These are phyloP conservation scores for Coemansia sp. DNA, from an alignment of 192 early-diverging fungal species.

Conservation along the genomic window DNA sequence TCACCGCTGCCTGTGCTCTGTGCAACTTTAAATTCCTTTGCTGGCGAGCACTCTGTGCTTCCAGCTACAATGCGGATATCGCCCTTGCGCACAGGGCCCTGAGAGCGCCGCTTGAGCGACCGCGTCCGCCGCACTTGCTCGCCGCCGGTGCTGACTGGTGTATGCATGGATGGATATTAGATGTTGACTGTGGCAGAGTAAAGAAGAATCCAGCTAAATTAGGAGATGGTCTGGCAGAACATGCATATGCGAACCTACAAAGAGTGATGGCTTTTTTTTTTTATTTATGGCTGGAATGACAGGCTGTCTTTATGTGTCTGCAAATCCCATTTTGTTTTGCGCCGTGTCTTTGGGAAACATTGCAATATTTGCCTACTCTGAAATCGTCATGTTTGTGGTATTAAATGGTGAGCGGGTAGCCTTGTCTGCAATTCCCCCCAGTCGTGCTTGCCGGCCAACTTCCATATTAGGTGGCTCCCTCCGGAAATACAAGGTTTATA, in stretches of 20 bases:
- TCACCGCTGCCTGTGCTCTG: constrained; percentile 40
- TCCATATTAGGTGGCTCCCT: constrained; percentile 3
- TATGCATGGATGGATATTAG: background rate
- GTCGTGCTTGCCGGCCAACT: background rate
- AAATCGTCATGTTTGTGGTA: constrained; percentile 1
- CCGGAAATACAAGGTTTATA: background rate
- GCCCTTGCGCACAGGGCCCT: constrained; percentile 37
- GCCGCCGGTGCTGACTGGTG: constrained; percentile 2
- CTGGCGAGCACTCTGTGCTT: constrained; percentile 2
- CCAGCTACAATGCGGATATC: constrained; percentile 41
- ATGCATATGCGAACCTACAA: constrained; percentile 7
- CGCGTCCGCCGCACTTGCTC: constrained; percentile 1
- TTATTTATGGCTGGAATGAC: too few species aligned
- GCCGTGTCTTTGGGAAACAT: background rate
- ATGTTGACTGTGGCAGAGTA: background rate
- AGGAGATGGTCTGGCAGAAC: background rate
- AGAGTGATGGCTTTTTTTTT: background rate
- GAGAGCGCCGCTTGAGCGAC: constrained; percentile 15
- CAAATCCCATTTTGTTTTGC: background rate
- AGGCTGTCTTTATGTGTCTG: constrained; percentile 1
- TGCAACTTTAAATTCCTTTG: constrained; percentile 24
- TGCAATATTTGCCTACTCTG: constrained; percentile 3
- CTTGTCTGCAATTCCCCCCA: background rate
- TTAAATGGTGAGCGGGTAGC: background rate
- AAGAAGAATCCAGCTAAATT: background rate